Base-by-base conservation (phyloP, 2,329 filamentous ascomycete genomes). In the Didymella exigua region DNA sequence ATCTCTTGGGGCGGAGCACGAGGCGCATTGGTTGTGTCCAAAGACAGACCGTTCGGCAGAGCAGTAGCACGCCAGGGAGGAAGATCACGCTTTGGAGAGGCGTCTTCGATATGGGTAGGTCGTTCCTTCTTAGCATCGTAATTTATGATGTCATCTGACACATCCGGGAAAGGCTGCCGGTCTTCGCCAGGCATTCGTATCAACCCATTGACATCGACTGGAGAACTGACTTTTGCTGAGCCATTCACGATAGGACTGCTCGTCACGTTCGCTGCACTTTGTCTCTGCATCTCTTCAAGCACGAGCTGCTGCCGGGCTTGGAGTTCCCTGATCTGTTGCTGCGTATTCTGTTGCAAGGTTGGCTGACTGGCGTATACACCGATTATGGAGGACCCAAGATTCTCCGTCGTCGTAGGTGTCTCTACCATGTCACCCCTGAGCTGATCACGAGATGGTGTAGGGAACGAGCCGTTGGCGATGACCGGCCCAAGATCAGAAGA, bases 11-110 rank as follows among this genome's bases (percentile, higher is more conserved):
- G 67, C 19, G 70, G 62, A 26, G 65, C 59, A 36, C 68, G 66
- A 30, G 81, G 70, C 3, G 82, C 82, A 54, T 84, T 85, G 16
- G 66, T 52, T 2, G 69, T 75, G 44, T 75, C 74, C 29, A 75
- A 49, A 21, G 68, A 59, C 2, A 75, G 58, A 8, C 70, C 72
- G 26, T 75, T 74, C 10, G 65, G 58, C 23, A 68, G 66, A 13
- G 63, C 58, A 27, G 66, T 54, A 7, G 62, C 45, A 18, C 68
- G 67, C 71, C 71, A 75, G n/a, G 67, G 60, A 41, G 64, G 59
- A 37, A 67, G 59, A 14, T 62, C 65, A 21, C 60, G 62, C n/a
- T 65, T 71, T 26, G 71, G 68, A 14, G 73, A 74, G 5, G 66
- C 53, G 5, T 71, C 67, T 8, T 71, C 63, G 11, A 57, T 58